These are phyloP conservation scores for Solanum bukasovii DNA, from an alignment of 257 asterid genomes.

Conservation along the genomic window DNA sequence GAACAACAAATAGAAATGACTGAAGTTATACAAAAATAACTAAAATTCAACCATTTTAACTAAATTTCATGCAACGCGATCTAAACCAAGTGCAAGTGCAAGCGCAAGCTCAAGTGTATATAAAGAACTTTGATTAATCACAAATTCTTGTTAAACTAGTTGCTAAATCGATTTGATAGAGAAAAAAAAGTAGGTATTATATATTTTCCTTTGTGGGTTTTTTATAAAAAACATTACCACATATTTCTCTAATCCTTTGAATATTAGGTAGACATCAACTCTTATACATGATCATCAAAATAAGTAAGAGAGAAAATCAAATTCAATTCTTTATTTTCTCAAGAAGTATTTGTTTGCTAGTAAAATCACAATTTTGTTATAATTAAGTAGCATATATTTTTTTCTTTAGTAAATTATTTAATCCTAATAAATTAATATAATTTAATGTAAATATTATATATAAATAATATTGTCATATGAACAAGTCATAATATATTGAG, in stretches of 20 bases:
- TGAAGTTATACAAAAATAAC: neutral
- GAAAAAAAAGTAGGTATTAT: neutral
- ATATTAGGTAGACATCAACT: neutral
- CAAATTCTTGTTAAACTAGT: neutral
- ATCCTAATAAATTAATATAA: neutral
- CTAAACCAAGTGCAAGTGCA: neutral
- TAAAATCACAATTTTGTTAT: neutral
- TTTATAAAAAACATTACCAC: no score
- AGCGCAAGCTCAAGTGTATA: neutral
- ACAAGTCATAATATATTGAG: neutral
- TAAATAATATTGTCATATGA: neutral
- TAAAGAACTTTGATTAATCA: neutral
- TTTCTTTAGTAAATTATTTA: neutral
- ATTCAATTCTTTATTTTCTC: neutral
- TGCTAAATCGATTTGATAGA: neutral
- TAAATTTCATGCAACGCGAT: neutral
- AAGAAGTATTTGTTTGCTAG: neutral
- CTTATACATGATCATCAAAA: neutral
- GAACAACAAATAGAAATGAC: neutral
- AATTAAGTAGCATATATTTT: neutral
- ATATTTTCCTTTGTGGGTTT: no score
- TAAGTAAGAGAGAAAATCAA: neutral
- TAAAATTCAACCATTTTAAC: neutral
- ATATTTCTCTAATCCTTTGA: neutral
- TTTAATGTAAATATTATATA: neutral